These are phyloP conservation scores for Solanum habrochaites DNA, from an alignment of 257 asterid genomes.

Conservation along the genomic window DNA sequence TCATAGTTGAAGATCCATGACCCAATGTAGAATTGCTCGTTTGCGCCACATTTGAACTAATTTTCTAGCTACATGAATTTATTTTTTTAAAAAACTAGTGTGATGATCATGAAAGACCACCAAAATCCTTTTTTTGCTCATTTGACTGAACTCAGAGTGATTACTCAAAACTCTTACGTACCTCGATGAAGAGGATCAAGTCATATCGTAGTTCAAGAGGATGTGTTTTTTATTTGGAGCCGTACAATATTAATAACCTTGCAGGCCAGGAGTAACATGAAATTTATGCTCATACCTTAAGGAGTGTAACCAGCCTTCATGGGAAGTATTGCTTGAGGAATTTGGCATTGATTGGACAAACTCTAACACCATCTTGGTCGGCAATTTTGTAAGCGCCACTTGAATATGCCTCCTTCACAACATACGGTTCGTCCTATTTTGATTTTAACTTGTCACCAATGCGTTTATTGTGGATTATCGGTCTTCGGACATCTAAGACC, in stretches of 20 bases:
- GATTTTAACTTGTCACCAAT: too few relatives aligned
- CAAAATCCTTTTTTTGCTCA: not conserved
- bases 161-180: not conserved
- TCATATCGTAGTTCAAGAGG: not conserved
- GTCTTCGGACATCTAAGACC: too few relatives aligned
- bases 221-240: not conserved
- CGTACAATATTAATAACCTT: not conserved
- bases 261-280: not conserved
- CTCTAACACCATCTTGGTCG: not conserved
- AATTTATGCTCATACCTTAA: too few relatives aligned
- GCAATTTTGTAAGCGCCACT: too few relatives aligned
- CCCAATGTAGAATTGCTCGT: not conserved
- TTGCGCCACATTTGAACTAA: too few relatives aligned
- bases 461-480: too few relatives aligned
- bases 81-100: too few relatives aligned
- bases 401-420: too few relatives aligned
- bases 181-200: not conserved
- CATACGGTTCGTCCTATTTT: too few relatives aligned
- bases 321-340: not conserved
- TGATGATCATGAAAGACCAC: too few relatives aligned
- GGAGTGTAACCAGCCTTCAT: not conserved
- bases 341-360: not conserved
- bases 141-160: not conserved
- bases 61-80: not conserved
- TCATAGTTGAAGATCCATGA: not conserved